Base-by-base conservation (phyloP, 169 alveolate species). In the Theileria parva region DNA sequence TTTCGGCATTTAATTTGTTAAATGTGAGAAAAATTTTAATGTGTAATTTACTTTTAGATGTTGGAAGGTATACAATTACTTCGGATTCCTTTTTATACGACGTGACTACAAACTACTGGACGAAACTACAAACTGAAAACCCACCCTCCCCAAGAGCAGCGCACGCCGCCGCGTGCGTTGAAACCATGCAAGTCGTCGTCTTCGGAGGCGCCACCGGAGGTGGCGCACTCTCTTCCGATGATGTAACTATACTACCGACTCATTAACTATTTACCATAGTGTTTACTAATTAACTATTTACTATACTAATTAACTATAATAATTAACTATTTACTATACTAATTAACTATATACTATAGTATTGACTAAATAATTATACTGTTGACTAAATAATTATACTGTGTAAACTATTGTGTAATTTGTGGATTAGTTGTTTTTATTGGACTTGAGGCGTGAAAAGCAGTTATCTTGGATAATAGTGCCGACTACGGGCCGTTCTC, bases 151-250 rank as follows among this genome's bases (percentile, higher is more conserved):
- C 99, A 15, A 89, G 99, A 65, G 99, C 99, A 19, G 99, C 99
- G 7, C 99, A 98, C 86, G 97, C 99, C n/a, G 97, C 99, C 19
- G 97, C 99, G n/a, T 93, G 99, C 75, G 99, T 97, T 8, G 99
- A 98, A 75, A 86, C 91, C 67, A 83, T 85, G 68, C 98, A 98
- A 81, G 91, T 97, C 72, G 99, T 97, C 8, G 92, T 97, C 64
- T 97, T 96, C 86, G 99, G 99, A 19, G 99, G 99, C 6, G 99
- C 99, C 34, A 97, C 99, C 21, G 99, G 99, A 34, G 99, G 99
- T 19, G 99, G 99, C 6, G 94, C 98, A 71, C 92, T 98, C 55
- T 97, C 99, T 30, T 94, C 98, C 28, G 99, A 97, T 84, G 99
- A 97, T 78, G 69, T 21, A 27, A 28, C 28, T 23, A 27, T 8